Conservation (phyloP, 495 filamentous ascomycete species). For the Penicillium turbatum region DNA sequence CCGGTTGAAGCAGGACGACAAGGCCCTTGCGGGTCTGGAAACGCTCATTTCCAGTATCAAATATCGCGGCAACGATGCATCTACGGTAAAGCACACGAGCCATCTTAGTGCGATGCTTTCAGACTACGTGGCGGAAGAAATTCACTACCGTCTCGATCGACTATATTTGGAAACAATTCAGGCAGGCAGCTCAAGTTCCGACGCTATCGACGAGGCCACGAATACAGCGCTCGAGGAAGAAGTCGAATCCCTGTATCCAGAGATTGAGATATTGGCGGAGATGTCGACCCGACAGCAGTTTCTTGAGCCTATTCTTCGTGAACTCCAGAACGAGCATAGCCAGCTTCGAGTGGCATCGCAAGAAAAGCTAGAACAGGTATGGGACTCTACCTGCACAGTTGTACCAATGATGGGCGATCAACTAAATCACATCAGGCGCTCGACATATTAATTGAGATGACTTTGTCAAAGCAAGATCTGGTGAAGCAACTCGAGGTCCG, state of each 20-base stretch:
- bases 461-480: conserved; percentile 28
- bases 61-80: conserved; percentile 27
- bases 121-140: conserved; percentile 34
- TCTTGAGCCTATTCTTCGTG: conserved; percentile 50
- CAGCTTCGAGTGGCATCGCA: conserved; percentile 29
- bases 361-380: conserved; percentile 36
- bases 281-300: conserved; percentile 60
- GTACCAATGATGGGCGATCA: neutral
- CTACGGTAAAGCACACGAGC: conserved; percentile 25
- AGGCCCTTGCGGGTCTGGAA: conserved; percentile 28
- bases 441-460: conserved; percentile 36
- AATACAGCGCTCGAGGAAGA: conserved; percentile 50
- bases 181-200: neutral
- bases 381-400: neutral
- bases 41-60: conserved; percentile 26
- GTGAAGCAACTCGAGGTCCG: conserved; percentile 28
- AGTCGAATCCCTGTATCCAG: conserved; percentile 57
- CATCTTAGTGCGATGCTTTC: conserved; percentile 30
- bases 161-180: conserved; percentile 37
- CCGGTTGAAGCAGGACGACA: conserved; percentile 41
- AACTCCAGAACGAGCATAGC: conserved; percentile 32
- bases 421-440: conserved; percentile 27
- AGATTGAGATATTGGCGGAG: conserved; percentile 58
- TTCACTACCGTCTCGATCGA: conserved; percentile 43
- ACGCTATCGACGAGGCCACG: conserved; percentile 9